phyloP scores from a whole-genome alignment of 371 early-diverging fungal species.

The Batrachochytrium dendrobatidis region DNA sequence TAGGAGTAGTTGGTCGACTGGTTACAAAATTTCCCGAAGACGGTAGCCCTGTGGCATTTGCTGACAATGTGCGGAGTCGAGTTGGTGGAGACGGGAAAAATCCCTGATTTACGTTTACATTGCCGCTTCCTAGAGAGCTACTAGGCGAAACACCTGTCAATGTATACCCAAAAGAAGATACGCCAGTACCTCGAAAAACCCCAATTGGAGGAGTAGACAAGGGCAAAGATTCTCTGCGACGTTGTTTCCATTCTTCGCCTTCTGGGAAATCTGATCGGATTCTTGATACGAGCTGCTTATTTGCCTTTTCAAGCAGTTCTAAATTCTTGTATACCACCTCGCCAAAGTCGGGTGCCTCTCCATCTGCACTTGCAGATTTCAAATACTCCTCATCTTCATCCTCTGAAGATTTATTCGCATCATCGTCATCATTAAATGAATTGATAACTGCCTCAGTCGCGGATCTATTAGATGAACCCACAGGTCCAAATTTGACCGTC shows the following conservation, averaged over 20 bases:
- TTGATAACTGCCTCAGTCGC: conserved; percentile 7
- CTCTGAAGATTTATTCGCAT: conserved; percentile 4
- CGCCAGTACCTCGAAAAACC: too few species aligned
- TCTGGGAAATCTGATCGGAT: conserved; percentile 26
- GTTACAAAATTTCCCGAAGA: too few species aligned
- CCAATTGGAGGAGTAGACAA: too few species aligned
- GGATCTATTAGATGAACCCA: too few species aligned
- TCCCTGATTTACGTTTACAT: too few species aligned
- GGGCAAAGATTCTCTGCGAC: conserved; percentile 12
- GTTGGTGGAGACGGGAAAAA: too few species aligned
- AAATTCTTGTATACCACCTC: conserved; percentile 87
- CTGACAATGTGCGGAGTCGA: too few species aligned
- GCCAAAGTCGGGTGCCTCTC: conserved; percentile 68
- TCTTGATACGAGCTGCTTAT: conserved; percentile 54
- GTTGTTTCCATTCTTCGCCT: conserved; percentile 13
- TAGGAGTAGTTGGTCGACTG: too few species aligned
- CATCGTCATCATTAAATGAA: conserved; percentile 7
- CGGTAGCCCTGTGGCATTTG: too few species aligned
- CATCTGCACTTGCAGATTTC: conserved; percentile 7
- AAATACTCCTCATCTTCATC: neutral
- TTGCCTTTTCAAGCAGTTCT: conserved; percentile 79
- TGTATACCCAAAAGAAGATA: too few species aligned
- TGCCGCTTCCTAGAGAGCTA: too few species aligned
- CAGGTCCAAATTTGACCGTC: neutral
- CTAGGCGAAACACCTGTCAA: too few species aligned